Base-by-base conservation (phyloP, 306 rosid genomes). In the Boehmeria nivea region DNA sequence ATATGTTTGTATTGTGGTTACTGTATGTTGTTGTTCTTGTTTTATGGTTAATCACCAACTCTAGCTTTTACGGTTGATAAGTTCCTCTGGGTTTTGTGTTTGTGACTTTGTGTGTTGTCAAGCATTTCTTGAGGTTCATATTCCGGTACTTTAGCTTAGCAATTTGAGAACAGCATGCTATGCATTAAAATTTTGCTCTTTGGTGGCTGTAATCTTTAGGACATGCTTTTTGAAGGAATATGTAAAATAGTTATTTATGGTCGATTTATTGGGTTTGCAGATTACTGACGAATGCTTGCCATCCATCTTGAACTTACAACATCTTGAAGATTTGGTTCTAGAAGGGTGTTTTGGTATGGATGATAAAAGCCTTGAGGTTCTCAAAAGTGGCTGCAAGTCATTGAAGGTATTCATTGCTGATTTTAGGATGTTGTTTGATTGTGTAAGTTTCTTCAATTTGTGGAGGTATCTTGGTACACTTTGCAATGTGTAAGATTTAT, bases 301-400 rank as follows among this genome's bases (percentile, higher is more conserved):
- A 5, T 83, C 95, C 27, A 79, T 91, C 57, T 74, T 83, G 65
- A 72, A 80, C 64, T 77, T 91, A 73, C 77, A 77, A 42, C 55
- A 77, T 74, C 86, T 91, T 51, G 96, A 91, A 67, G 94, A 91
- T 73, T 79, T 91, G 83, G 74, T 75, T 40, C 76, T 91, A 8
- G 94, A 87, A 78, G 99, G 99, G 59, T 91, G 99, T 76, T 81
- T 68, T 59, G 89, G 93, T 51, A 75, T 91, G 28, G 89, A 83
- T 21, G 94, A 87, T 20, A 81, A 77, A 67, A 64, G 80, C 76
- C 81, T 87, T 40, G 73, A 65, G 6, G 71, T 61, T 72, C 64
- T 84, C 76, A 77, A 79, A 61, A 68, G 69, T 75, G 85, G 81
- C 46, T 85, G 95, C 84, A 83, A 64, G 67, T 69, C 96, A 20